Base-by-base conservation (phyloP, 495 filamentous ascomycete species). In the Daldinia childiae region DNA sequence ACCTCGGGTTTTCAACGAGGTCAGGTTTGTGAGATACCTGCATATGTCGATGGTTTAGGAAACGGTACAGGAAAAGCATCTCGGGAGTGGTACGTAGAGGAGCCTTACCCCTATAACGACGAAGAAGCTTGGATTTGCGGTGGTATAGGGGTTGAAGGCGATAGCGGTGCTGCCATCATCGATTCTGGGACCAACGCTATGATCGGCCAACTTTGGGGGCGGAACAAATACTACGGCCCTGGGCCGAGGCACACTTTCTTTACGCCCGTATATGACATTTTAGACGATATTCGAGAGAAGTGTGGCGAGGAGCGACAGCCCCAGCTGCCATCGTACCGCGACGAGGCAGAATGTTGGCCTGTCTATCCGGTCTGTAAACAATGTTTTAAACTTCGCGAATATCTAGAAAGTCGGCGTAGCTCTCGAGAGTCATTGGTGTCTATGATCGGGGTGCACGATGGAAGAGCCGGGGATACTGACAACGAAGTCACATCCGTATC, bases 91-190 rank as follows among this genome's bases (percentile, higher is more conserved):
- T 78, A 75, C 32, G 61, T 78, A 51, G 77, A 78, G 58, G 77
- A 78, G 45, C 74, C 77, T 5, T 43, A 61, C 19, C 66, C 71
- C 8, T 64, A 68, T 21, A 73, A 78, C 30, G 54, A 78, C 32
- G 78, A 80, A 34, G 69, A 79, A n/a, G 64, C 48, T 2, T 80
- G 78, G 78, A 76, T 80, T 12, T 60, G 71, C 48, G 77, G 78
- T 15, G 78, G 78, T 15, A 79, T 80, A 32, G 78, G 78, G 17
- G 74, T 80, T 19, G 77, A 79, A 57, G 78, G 78, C 15, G 78
- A 80, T 39, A 78, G 75, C 29, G 78, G 78, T 24, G 78, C 74
- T 15, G 74, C 72, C 27, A 78, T 80, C 39, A 45, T 80, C 11
- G 77, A 80, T 27, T 70, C 64, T 8, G 75, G 76, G 11, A 74